Conservation (phyloP, 2,329 filamentous ascomycete genomes). For the Pyrenophora seminiperda region DNA sequence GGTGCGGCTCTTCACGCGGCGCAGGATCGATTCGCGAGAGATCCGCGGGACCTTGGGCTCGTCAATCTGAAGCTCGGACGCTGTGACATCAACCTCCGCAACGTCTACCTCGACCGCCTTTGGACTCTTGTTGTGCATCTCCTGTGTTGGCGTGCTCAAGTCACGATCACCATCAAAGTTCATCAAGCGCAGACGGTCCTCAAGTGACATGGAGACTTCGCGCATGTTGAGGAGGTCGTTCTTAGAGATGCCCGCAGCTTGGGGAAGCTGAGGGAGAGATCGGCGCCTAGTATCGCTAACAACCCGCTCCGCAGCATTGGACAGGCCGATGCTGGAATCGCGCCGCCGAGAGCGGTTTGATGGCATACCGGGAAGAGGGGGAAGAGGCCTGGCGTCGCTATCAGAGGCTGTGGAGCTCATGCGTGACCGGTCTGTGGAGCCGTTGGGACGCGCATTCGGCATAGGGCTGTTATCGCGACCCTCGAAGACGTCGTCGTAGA, state of each 20-base stretch:
- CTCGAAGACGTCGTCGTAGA: constrained; percentile 70
- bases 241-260: constrained; percentile 70
- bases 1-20: constrained; percentile 73
- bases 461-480: constrained; percentile 68
- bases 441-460: constrained; percentile 58
- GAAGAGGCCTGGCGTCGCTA: constrained; percentile 80
- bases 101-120: constrained; percentile 41
- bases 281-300: constrained; percentile 66
- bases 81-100: constrained; percentile 37
- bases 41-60: constrained; percentile 77
- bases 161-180: constrained; percentile 68
- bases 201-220: constrained; percentile 76
- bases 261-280: constrained; percentile 73
- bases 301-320: constrained; percentile 73
- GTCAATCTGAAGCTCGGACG: constrained; percentile 36
- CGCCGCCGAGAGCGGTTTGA: constrained; percentile 61
- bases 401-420: constrained; percentile 78
- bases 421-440: constrained; percentile 55
- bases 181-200: constrained; percentile 86
- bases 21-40: constrained; percentile 90
- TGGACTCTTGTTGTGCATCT: constrained; percentile 39
- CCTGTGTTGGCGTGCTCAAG: constrained; percentile 44
- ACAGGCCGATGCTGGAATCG: constrained; percentile 66
- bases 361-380: constrained; percentile 75
- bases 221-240: constrained; percentile 78